A percentile compares a stretch with the other conserved stretches of the same genome.
Conservation (phyloP, 352 stramenopile species). For the Aphanomyces astaci region DNA sequence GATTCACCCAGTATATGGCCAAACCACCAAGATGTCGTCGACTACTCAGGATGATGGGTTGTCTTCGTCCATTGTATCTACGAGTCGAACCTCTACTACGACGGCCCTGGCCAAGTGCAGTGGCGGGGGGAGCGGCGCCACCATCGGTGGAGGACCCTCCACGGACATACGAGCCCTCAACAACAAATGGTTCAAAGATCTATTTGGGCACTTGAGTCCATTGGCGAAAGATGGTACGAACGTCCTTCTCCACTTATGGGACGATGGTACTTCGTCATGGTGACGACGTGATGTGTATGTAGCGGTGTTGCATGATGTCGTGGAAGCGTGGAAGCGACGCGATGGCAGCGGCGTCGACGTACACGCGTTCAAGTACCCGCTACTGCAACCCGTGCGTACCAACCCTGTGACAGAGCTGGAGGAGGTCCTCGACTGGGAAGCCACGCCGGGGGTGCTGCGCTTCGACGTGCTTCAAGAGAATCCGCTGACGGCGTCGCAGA, state of each 20-base stretch:
- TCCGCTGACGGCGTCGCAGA: neutral
- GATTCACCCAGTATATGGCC: slow-evolving; percentile 26
- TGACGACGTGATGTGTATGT: too few species aligned
- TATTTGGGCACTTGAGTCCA: slow-evolving; percentile 25
- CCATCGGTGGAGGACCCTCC: too few species aligned
- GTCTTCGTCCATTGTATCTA: neutral
- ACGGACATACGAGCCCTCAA: slow-evolving; percentile 26
- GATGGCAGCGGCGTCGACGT: slow-evolving; percentile 25
- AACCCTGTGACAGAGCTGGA: slow-evolving; percentile 22
- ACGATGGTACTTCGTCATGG: too few species aligned
- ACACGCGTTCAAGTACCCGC: slow-evolving; percentile 32
- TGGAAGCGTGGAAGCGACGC: slow-evolving; percentile 28
- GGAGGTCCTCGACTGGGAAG: slow-evolving; percentile 26
- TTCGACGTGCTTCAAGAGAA: slow-evolving; percentile 35
- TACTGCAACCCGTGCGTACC: slow-evolving; percentile 28
- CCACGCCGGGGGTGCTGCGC: slow-evolving; percentile 27
- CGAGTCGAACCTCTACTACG: too few species aligned
- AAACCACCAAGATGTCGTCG: neutral
- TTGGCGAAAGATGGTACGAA: slow-evolving; percentile 24
- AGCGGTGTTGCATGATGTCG: slow-evolving; percentile 30
- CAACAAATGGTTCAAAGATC: slow-evolving; percentile 26
- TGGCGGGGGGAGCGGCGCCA: too few species aligned
- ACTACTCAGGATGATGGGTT: too few species aligned
- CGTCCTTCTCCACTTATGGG: too few species aligned
- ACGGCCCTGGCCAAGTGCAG: too few species aligned